Percentiles rank a stretch among this genome's conserved stretches.
Evolutionary conservation across 495 filamentous ascomycete species (phyloP).

Genomic region (Aspergillus sparsus): DNA sequence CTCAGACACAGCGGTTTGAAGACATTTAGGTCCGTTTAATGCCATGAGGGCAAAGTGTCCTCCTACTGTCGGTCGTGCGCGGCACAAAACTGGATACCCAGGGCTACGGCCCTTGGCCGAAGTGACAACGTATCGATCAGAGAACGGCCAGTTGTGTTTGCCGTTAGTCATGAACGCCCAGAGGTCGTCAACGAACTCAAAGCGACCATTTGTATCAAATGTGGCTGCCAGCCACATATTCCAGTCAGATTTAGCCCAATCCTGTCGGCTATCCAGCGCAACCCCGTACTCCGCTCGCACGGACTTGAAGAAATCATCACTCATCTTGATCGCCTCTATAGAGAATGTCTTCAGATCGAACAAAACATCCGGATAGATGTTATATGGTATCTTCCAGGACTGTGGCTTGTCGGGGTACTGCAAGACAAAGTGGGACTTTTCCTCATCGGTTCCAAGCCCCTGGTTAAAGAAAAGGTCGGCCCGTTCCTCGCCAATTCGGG

Average conservation of each 20-base stretch:
- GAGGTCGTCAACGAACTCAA: conserved; percentile 44
- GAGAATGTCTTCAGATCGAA: conserved; percentile 47
- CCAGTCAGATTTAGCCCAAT: conserved; percentile 55
- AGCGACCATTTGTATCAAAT: conserved; percentile 31
- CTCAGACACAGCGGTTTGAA: conserved; percentile 26
- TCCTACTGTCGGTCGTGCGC: conserved; percentile 57
- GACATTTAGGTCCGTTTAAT: conserved; percentile 35
- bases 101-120: conserved; percentile 39
- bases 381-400: conserved; percentile 47
- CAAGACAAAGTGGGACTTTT: conserved; percentile 47
- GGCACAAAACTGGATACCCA: conserved; percentile 42
- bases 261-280: conserved; percentile 43
- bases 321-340: conserved; percentile 38
- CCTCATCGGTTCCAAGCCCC: conserved; percentile 37
- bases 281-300: conserved; percentile 47
- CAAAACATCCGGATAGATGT: conserved; percentile 48
- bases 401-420: conserved; percentile 39
- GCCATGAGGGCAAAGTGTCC: conserved; percentile 57
- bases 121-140: conserved; percentile 46
- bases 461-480: conserved; percentile 43
- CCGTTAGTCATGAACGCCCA: conserved; percentile 52
- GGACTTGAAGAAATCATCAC: conserved; percentile 40
- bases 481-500: conserved; percentile 38
- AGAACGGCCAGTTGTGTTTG: conserved; percentile 51
- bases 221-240: conserved; percentile 49